These are phyloP conservation scores for Guillardia theta DNA, from an alignment of 78 protist species.

Conservation along the genomic window DNA sequence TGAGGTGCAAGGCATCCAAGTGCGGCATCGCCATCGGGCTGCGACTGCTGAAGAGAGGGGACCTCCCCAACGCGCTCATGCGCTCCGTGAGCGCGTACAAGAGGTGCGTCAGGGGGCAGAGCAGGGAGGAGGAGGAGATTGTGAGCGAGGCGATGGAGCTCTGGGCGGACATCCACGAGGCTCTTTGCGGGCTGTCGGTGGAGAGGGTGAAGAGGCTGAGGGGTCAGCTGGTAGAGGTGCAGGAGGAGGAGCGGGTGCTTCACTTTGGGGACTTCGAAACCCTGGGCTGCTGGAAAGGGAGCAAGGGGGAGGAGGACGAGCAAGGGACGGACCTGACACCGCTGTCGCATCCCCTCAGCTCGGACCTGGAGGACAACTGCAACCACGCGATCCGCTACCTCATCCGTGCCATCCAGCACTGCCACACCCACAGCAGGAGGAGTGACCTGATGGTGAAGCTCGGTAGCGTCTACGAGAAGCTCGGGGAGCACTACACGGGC, in stretches of 20 bases:
- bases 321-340: neutral
- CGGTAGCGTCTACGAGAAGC: neutral
- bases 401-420: neutral
- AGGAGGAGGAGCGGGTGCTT: neutral
- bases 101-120: neutral
- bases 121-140: neutral
- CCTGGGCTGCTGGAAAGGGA: neutral
- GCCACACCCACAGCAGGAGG: neutral
- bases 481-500: neutral
- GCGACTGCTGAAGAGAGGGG: neutral
- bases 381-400: conserved; percentile 3
- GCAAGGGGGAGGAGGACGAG: neutral
- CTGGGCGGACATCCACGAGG: neutral
- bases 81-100: neutral
- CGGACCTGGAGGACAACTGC: neutral
- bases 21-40: conserved; percentile 9
- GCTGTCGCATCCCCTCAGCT: neutral
- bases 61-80: neutral
- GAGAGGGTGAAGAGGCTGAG: neutral
- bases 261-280: neutral
- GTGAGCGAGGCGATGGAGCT: conserved; percentile 3
- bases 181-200: neutral
- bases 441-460: neutral
- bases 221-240: neutral
- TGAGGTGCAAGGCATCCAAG: neutral